Evolutionary conservation across 495 filamentous ascomycete species (phyloP).

Genomic region (Penicillium malachiteum): DNA sequence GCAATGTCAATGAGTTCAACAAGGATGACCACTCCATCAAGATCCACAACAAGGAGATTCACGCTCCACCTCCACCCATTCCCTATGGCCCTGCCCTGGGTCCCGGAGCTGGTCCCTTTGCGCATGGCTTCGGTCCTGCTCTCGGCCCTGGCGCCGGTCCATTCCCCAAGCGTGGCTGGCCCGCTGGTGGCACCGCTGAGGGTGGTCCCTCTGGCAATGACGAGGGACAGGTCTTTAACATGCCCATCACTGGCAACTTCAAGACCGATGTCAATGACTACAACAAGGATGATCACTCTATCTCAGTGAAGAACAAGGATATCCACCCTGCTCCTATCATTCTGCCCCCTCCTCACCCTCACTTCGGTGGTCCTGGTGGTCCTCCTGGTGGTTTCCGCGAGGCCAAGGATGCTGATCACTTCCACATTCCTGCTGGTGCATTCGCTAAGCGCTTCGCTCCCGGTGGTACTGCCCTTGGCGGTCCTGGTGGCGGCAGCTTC

Average conservation of each 20-base stretch:
- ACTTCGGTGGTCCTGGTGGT: slow-evolving; percentile 6
- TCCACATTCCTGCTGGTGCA: slow-evolving; percentile 4
- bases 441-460: slow-evolving; percentile 20
- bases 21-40: slow-evolving; percentile 9
- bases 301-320: slow-evolving; percentile 23
- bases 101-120: slow-evolving; percentile 7
- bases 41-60: slow-evolving; percentile 4
- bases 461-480: slow-evolving; percentile 25
- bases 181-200: slow-evolving; percentile 18
- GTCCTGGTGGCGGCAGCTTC: slow-evolving; percentile 20
- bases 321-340: slow-evolving; percentile 12
- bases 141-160: slow-evolving; percentile 6
- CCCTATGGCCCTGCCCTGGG: neutral
- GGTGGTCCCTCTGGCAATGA: slow-evolving; percentile 28
- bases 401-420: slow-evolving; percentile 1
- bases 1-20: slow-evolving; percentile 1
- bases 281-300: slow-evolving; percentile 32
- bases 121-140: neutral
- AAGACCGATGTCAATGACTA: slow-evolving; percentile 26
- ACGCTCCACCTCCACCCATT: neutral
- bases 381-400: neutral
- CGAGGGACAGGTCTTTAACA: slow-evolving; percentile 8
- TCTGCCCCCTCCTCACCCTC: neutral
- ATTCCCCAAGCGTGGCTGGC: slow-evolving; percentile 7
- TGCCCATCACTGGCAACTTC: slow-evolving; percentile 14